Conservation (phyloP, 108 stramenopile species). For the Cyclotella cryptica region DNA sequence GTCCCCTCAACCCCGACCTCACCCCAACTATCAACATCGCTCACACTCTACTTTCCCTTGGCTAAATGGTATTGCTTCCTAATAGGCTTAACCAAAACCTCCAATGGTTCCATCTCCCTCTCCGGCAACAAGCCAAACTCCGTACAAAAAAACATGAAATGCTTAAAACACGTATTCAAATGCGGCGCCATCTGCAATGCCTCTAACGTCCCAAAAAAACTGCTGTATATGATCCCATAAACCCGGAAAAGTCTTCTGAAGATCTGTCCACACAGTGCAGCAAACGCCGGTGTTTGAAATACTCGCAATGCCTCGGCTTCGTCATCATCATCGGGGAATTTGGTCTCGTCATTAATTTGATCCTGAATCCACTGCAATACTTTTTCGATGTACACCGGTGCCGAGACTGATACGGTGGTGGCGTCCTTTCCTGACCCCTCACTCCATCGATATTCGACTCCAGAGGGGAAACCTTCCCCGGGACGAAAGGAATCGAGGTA, state of each 20-base stretch:
- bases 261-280: conserved; percentile 88
- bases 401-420: conserved; percentile 75
- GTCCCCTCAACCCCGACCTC: no score
- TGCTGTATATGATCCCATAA: conserved; percentile 90
- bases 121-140: conserved; percentile 91
- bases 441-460: conserved; percentile 90
- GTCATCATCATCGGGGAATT: conserved; percentile 92
- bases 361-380: conserved; percentile 90
- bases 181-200: conserved; percentile 92
- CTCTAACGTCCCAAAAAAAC: conserved; percentile 90
- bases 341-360: conserved; percentile 89
- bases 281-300: conserved; percentile 89
- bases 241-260: conserved; percentile 90
- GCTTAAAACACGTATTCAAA: conserved; percentile 93
- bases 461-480: conserved; percentile 91
- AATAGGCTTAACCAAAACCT: conserved; percentile 90
- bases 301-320: conserved; percentile 85
- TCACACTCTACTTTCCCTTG: conserved; percentile 53
- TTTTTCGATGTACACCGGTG: conserved; percentile 90
- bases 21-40: no score
- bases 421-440: conserved; percentile 64
- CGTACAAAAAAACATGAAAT: conserved; percentile 94
- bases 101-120: conserved; percentile 88
- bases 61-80: conserved; percentile 86
- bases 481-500: conserved; percentile 85